Conservation (phyloP, 345 rosid genomes). For the Kernera saxatilis region DNA sequence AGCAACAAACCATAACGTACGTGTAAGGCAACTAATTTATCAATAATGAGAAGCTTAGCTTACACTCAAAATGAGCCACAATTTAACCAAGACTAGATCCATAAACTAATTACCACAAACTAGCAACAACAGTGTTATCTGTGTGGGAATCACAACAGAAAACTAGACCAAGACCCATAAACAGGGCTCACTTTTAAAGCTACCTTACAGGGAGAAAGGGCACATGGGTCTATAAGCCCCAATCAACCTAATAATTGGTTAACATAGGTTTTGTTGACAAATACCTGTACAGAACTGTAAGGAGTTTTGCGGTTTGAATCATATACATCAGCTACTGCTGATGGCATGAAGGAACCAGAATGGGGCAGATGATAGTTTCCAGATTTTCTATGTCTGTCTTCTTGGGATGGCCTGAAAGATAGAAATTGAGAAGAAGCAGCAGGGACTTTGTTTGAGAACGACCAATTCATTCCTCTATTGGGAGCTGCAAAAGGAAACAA, state of each 20-base stretch:
- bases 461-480: conserved; percentile 51
- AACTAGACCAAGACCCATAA: not conserved
- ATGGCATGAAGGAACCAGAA: conserved; percentile 39
- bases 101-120: not conserved
- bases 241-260: not conserved
- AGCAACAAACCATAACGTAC: not conserved
- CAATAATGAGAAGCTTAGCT: not conserved
- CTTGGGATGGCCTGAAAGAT: conserved; percentile 58
- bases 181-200: not conserved
- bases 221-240: not conserved
- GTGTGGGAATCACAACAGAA: not conserved
- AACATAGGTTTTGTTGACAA: not conserved
- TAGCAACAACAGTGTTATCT: not conserved
- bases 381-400: conserved; percentile 50
- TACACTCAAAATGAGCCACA: not conserved
- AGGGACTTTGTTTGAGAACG: conserved; percentile 57
- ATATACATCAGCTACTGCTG: conserved; percentile 41
- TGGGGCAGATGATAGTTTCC: conserved; percentile 37
- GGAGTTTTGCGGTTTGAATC: conserved; percentile 45
- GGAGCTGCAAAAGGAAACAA: conserved; percentile 29
- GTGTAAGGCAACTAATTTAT: not conserved
- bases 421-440: conserved; percentile 47
- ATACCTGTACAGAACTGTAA: conserved; percentile 47
- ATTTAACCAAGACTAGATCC: not conserved
- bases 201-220: not conserved